These are phyloP conservation scores for Stenogyne calaminthoides DNA, from an alignment of 305 asterid species.

Conservation along the genomic window DNA sequence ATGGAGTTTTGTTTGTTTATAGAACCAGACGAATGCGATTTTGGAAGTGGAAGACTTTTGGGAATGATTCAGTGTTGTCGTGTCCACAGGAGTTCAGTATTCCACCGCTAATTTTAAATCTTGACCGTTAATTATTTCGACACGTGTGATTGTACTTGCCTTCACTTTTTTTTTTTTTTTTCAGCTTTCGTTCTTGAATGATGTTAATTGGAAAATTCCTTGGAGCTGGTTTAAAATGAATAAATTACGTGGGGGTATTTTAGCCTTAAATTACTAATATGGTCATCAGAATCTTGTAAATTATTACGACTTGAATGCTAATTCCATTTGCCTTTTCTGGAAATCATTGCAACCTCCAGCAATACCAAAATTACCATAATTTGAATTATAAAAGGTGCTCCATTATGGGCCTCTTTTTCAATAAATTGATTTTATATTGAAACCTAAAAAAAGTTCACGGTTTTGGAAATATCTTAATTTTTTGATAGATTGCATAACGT, in stretches of 20 bases:
- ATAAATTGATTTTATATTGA: conserved; percentile 4
- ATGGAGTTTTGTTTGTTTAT: conserved; percentile 44
- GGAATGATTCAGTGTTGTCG: conserved; percentile 22
- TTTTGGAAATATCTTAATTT: too few species aligned
- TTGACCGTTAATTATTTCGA: conserved; percentile 26
- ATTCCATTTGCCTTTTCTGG: conserved; percentile 40
- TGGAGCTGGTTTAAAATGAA: background rate
- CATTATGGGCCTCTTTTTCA: conserved; percentile 11
- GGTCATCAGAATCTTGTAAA: conserved; percentile 41
- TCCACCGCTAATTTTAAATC: conserved; percentile 23
- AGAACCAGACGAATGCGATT: conserved; percentile 36
- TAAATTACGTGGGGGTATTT: conserved; percentile 18
- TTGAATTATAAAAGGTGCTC: conserved; percentile 24
- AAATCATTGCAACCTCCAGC: conserved; percentile 36
- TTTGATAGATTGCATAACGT: background rate
- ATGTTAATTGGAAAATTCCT: conserved; percentile 12
- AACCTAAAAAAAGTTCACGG: background rate
- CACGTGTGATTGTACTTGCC: conserved; percentile 25
- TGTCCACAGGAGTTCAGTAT: conserved; percentile 27
- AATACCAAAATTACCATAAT: conserved; percentile 20
- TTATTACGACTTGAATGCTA: conserved; percentile 48
- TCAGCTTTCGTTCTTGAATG: conserved; percentile 25
- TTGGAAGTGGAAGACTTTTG: conserved; percentile 29
- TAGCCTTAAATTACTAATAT: conserved; percentile 20
- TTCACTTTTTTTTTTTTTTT: background rate